These are phyloP conservation scores for Pulicaria dysenterica DNA, from an alignment of 129 eudicot genomes.

Conservation along the genomic window DNA sequence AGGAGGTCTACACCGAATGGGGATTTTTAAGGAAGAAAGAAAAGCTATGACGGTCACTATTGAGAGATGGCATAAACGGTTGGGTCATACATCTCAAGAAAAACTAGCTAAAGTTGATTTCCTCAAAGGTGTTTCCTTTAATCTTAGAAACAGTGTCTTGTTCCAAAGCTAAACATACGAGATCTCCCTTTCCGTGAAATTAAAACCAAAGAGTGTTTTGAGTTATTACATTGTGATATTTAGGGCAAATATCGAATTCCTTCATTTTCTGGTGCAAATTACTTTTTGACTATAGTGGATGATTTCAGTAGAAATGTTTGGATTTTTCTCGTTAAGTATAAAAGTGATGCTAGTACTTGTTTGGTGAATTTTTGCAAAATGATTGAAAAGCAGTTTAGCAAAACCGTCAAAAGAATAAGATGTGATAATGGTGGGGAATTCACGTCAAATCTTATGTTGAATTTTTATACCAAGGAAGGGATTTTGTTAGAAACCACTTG, in stretches of 20 bases:
- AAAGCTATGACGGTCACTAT: background rate
- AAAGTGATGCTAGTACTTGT: background rate
- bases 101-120: background rate
- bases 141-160: background rate
- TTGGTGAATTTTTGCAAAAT: background rate
- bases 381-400: constrained; percentile 6
- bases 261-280: background rate
- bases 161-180: background rate
- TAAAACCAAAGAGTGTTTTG: background rate
- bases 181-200: background rate
- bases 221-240: constrained; percentile 18
- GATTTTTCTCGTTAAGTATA: background rate
- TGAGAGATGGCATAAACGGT: constrained; percentile 5
- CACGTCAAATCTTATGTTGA: background rate
- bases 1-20: background rate
- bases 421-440: constrained; percentile 25
- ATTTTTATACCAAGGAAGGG: background rate
- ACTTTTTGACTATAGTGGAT: constrained; percentile 25
- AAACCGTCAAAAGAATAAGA: background rate
- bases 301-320: background rate
- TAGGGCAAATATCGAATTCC: constrained; percentile 16
- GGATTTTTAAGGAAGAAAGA: background rate
- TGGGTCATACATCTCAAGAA: constrained; percentile 9
- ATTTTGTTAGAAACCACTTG: constrained; percentile 9
- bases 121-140: background rate